Percentiles rank a stretch among this genome's conserved stretches.
These are phyloP conservation scores for Dipteronia sinensis DNA, from an alignment of 345 rosid species.

Conservation along the genomic window DNA sequence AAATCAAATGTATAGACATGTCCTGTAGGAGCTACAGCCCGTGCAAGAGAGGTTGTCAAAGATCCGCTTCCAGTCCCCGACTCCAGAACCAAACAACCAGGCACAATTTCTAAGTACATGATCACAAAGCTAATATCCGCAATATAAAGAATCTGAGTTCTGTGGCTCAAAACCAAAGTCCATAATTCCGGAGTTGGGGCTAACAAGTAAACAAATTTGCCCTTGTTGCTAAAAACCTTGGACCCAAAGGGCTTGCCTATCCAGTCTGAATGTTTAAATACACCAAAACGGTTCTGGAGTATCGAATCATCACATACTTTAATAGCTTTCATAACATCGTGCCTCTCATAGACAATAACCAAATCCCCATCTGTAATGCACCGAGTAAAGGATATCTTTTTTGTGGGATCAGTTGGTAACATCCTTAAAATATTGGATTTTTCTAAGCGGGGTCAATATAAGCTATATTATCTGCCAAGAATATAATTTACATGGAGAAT, in stretches of 20 bases:
- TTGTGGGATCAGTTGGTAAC: constrained; percentile 56
- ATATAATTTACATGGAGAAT: constrained; percentile 5
- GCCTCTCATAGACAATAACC: constrained; percentile 81
- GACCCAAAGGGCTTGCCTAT: constrained; percentile 93
- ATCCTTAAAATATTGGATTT: constrained; percentile 28
- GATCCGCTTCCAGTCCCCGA: constrained; percentile 97
- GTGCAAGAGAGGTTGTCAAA: constrained; percentile 77
- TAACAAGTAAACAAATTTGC: constrained; percentile 73
- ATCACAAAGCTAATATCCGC: constrained; percentile 88
- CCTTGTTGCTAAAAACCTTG: constrained; percentile 85
- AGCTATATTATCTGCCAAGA: constrained; percentile 17
- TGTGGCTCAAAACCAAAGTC: constrained; percentile 91
- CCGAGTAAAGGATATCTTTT: constrained; percentile 58
- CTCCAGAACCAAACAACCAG: constrained; percentile 90
- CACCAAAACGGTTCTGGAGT: constrained; percentile 89
- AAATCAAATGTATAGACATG: constrained; percentile 93
- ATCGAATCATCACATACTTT: constrained; percentile 56
- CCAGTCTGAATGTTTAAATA: constrained; percentile 87
- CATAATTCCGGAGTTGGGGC: constrained; percentile 94
- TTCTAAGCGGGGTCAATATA: neutral
- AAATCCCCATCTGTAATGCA: constrained; percentile 70
- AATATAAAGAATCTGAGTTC: constrained; percentile 94
- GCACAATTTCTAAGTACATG: constrained; percentile 81
- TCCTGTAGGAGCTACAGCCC: constrained; percentile 91
- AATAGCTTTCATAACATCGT: constrained; percentile 82